Evolutionary conservation across 2,329 filamentous ascomycete species (phyloP), one percentile per base, ranked within the genome.

Genomic region (Ascosphaera pollenicola): DNA sequence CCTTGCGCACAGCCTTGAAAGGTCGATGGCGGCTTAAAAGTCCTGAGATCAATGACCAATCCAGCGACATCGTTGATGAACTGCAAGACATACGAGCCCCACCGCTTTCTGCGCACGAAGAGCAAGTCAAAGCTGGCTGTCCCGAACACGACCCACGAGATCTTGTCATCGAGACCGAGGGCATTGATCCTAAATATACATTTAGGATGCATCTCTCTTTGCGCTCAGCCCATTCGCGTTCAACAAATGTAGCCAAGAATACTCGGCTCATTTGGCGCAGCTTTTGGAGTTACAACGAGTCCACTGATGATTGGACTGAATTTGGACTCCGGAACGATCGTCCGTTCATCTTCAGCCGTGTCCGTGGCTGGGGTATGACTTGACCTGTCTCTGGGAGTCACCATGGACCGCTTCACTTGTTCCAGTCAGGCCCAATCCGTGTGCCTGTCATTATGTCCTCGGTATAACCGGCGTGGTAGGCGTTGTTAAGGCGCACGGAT

Each of bases 241-340:
- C 5, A 69, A 44, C 49, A 6, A 60, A 58, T 37, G 61, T 64
- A 1, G 63, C 74, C 0, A 73, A 74, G 52, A 93, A 91, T 51
- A 94, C 87, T 44, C 93, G 91, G 58, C 59, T 98, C 38, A 61
- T 65, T 0, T 98, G 89, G 87, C 78, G 78, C 49, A 78, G 79
- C 1, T 94, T 85, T 54, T 92, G 82, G 72, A 87, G 77, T 60
- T 87, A 91, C 53, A 92, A 95, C 53, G 70, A 71, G 47, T 57
- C 92, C 50, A 92, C 83, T 6, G 84, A 92, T 54, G 85, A 94
- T 57, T 89, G 81, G 79, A 81, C 68, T 3, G 78, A 81, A 58
- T 95, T 95, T 57, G 63, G 62, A 2, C 49, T 76, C 47, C 69
- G 67, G 51, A 72, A 77, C 49, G 69, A 75, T 54, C 59, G 64